phyloP scores from a whole-genome alignment of 345 rosid genomes.

The Boechera divaricarpa region DNA sequence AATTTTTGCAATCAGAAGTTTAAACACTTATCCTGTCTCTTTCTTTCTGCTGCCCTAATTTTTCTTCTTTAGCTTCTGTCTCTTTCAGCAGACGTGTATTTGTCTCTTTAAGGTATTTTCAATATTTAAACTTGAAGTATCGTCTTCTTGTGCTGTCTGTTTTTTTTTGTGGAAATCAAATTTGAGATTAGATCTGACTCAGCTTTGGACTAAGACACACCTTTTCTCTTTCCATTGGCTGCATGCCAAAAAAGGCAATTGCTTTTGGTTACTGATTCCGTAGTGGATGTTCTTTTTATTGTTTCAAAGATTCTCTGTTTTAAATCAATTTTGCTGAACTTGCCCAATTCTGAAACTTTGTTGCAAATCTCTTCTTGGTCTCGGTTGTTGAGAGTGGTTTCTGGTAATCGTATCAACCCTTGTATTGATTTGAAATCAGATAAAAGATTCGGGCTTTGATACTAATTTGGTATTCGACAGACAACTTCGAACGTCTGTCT shows the following conservation, averaged over 20 bases:
- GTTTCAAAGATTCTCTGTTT: constrained; percentile 11
- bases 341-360: constrained; percentile 5
- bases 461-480: background rate
- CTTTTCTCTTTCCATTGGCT: constrained; percentile 22
- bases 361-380: constrained; percentile 17
- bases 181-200: constrained; percentile 49
- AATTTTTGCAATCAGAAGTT: constrained; percentile 11
- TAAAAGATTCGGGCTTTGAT: constrained; percentile 24
- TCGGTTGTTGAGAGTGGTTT: constrained; percentile 7
- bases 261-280: background rate
- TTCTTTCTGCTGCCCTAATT: constrained; percentile 26
- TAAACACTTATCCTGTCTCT: constrained; percentile 24
- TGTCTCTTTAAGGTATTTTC: constrained; percentile 47
- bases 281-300: constrained; percentile 23
- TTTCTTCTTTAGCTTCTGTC: constrained; percentile 31
- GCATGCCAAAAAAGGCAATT: constrained; percentile 34
- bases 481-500: background rate
- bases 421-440: constrained; percentile 18
- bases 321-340: constrained; percentile 22
- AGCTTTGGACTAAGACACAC: constrained; percentile 37
- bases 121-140: constrained; percentile 52
- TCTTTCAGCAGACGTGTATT: constrained; percentile 42
- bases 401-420: constrained; percentile 14
- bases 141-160: constrained; percentile 18
- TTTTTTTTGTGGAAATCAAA: background rate